Percentiles rank a stretch among this genome's conserved stretches.
Evolutionary conservation across 768 basidiomycete species (phyloP).

Genomic region (Tylopilus felleus): DNA sequence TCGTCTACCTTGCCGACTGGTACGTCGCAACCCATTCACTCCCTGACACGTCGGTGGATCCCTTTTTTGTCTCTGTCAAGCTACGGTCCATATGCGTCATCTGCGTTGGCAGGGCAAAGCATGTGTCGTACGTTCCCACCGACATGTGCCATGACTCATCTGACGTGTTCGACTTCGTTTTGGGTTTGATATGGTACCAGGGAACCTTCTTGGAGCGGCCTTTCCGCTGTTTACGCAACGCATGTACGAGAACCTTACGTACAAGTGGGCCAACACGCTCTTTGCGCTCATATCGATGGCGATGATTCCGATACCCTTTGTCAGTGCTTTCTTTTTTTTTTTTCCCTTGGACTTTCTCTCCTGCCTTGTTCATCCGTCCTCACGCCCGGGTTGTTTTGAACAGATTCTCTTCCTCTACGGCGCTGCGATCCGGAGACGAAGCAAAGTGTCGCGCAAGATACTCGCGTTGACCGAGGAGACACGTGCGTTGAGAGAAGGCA

Average conservation of each 20-base stretch:
- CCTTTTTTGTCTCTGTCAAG: conserved; percentile 18
- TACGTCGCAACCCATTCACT: conserved; percentile 27
- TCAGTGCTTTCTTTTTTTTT: conserved; percentile 24
- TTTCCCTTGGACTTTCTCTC: too few species aligned
- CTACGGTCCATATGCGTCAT: conserved; percentile 63
- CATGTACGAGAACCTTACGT: conserved; percentile 55
- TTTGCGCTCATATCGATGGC: conserved; percentile 50
- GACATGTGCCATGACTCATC: not conserved
- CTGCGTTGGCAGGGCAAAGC: conserved; percentile 66
- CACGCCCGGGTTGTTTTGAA: not conserved
- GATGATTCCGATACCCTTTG: conserved; percentile 62
- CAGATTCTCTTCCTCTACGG: conserved; percentile 34
- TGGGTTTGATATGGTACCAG: conserved; percentile 27
- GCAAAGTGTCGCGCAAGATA: conserved; percentile 25
- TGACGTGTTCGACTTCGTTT: conserved; percentile 18
- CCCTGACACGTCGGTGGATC: not conserved
- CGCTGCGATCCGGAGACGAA: conserved; percentile 31
- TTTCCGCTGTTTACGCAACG: conserved; percentile 64
- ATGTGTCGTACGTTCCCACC: conserved; percentile 44
- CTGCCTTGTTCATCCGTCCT: not conserved
- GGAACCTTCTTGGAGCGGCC: conserved; percentile 46
- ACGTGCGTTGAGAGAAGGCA: not conserved
- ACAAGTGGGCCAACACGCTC: conserved; percentile 59
- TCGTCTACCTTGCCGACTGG: conserved; percentile 64
- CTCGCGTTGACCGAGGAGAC: conserved; percentile 13